Evolutionary conservation across 495 filamentous ascomycete genomes (phyloP), one percentile per base, ranked within the genome.

Genomic region (Cercophora scortea): DNA sequence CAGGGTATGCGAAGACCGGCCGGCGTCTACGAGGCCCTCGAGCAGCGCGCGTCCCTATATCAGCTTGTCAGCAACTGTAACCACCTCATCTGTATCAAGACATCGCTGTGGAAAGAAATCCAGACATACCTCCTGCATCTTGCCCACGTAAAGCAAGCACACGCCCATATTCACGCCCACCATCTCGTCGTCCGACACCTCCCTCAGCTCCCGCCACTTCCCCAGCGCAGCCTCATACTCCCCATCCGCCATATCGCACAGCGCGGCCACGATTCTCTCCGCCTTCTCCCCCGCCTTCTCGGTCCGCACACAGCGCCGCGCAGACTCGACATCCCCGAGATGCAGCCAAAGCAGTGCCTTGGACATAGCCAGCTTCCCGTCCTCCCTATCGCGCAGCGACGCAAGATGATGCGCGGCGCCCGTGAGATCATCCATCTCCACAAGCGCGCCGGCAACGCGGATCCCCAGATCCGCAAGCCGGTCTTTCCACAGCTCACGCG

Each of bases 371-470:
- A 69, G 57, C 43, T 61, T 63, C 16, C 77, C 63, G 8, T 66
- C 53, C 1, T 49, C 59, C 11, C 59, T 55, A 13, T 66, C 62
- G 1, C 57, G 56, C 17, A 84, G 45, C 8, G 69, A 70, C 8
- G 62, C 71, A 1, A 98, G 70, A 58, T 89, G 85, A 43, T 82
- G 66, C n/a, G 66, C 78, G 2, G 91, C 93, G 8, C 83, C 85
- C 47, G 82, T 80, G 2, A 92, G 61, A 65, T 97, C 90, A 7
- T 89, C 89, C 88, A 95, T 95, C 70, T 96, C 91, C 4, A 96
- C 77, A 48, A 97, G 63, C 32, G 85, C 83, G 60, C 89, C 88
- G 0, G 84, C 91, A 9, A 88, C 87, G 45, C 85, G 67, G 9
- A 95, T 64, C 0, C 91, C 91, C 0, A 95, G 69, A 48, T 96